These are phyloP conservation scores for Kokia cookei DNA, from an alignment of 441 rosid species.

Conservation along the genomic window DNA sequence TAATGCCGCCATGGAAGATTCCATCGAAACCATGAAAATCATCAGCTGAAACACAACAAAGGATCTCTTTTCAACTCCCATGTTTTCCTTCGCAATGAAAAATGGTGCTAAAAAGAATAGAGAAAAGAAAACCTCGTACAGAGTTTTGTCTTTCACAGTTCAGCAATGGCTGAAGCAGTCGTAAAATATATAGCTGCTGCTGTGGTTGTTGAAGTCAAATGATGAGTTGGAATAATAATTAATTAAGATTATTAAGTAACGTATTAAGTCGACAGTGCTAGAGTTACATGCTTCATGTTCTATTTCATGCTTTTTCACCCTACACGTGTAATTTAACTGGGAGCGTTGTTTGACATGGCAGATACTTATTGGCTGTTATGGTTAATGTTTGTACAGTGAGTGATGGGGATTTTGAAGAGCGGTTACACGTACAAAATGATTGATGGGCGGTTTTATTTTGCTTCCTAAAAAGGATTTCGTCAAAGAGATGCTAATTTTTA, in stretches of 20 bases:
- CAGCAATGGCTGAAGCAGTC: not conserved
- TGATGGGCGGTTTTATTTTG: not conserved
- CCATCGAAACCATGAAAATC: not conserved
- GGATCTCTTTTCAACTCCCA: not conserved
- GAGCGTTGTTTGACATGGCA: not conserved
- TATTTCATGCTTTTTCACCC: not conserved
- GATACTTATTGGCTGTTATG: not conserved
- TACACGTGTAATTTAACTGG: not conserved
- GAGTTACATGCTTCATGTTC: not conserved
- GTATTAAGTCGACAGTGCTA: not conserved
- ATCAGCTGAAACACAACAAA: not conserved
- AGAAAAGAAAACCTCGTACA: not conserved
- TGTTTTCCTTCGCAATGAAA: not conserved
- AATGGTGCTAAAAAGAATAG: not conserved
- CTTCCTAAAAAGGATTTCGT: not conserved
- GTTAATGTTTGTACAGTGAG: not conserved
- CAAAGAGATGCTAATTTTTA: too few relatives aligned
- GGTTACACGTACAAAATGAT: not conserved
- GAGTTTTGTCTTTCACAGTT: not conserved
- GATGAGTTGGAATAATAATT: not conserved
- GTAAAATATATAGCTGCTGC: not conserved
- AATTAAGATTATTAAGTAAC: not conserved
- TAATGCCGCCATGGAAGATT: conserved; percentile 1
- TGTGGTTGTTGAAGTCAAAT: not conserved
- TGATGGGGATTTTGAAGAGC: not conserved